These are phyloP conservation scores for Schizochytrium sp. DNA, from an alignment of 108 stramenopile species.

Conservation along the genomic window DNA sequence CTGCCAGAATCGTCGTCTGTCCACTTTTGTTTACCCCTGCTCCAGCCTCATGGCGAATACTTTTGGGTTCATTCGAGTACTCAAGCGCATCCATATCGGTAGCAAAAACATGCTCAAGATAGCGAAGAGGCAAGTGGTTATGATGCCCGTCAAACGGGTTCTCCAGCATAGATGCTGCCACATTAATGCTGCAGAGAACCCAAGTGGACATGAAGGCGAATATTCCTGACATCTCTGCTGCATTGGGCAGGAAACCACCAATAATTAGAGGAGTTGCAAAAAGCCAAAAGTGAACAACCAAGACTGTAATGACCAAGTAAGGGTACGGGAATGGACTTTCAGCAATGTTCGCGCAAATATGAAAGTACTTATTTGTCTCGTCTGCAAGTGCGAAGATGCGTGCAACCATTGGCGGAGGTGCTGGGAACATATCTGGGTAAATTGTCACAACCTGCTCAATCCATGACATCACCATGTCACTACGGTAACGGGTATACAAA, in stretches of 20 bases:
- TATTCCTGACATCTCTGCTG: background rate
- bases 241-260: background rate
- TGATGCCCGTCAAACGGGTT: background rate
- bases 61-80: background rate
- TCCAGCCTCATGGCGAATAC: no score
- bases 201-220: slow-evolving; percentile 46
- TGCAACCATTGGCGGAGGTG: background rate
- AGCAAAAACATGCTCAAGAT: slow-evolving; percentile 22
- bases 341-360: slow-evolving; percentile 16
- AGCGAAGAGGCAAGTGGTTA: slow-evolving; percentile 38
- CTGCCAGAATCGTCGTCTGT: no score
- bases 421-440: background rate
- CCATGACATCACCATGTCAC: slow-evolving; percentile 41
- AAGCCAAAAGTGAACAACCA: slow-evolving; percentile 23
- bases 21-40: no score
- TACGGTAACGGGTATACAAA: background rate
- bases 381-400: slow-evolving; percentile 3
- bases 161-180: background rate
- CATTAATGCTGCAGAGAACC: slow-evolving; percentile 31
- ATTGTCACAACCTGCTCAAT: background rate
- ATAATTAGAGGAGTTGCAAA: slow-evolving; percentile 31
- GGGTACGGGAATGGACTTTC: slow-evolving; percentile 51
- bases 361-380: slow-evolving; percentile 40
- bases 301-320: background rate
- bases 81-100: slow-evolving; percentile 12